Evolutionary conservation across 1,284 basidiomycete species (phyloP).

Genomic region (Microstroma glucosiphilum): DNA sequence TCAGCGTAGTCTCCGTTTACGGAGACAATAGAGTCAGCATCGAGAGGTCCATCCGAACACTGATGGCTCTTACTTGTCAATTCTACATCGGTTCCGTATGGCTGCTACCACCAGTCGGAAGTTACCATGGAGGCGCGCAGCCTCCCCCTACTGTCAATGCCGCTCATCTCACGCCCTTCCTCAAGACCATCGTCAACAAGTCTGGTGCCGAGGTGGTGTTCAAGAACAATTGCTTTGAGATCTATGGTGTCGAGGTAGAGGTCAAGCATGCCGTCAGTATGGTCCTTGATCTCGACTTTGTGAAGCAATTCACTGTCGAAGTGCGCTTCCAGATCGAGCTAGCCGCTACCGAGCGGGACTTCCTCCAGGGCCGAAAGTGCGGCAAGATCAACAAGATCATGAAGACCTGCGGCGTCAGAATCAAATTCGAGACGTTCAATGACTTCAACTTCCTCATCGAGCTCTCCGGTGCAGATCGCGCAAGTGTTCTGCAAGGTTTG

Average conservation of each 20-base stretch:
- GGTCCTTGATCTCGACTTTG: slow-evolving; percentile 81
- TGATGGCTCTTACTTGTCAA: slow-evolving; percentile 93
- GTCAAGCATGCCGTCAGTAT: slow-evolving; percentile 78
- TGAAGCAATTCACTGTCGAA: slow-evolving; percentile 93
- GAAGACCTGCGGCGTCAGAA: slow-evolving; percentile 68
- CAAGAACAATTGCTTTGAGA: slow-evolving; percentile 94
- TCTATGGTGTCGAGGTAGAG: slow-evolving; percentile 90
- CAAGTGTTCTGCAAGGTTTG: slow-evolving; percentile 76
- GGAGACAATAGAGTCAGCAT: slow-evolving; percentile 93
- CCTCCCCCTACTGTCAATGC: slow-evolving; percentile 62
- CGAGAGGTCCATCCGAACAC: slow-evolving; percentile 83
- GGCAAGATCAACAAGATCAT: slow-evolving; percentile 57
- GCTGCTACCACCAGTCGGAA: slow-evolving; percentile 69
- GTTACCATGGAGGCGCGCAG: slow-evolving; percentile 13
- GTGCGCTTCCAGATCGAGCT: slow-evolving; percentile 98
- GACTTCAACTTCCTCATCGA: slow-evolving; percentile 99
- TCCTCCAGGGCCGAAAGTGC: slow-evolving; percentile 61
- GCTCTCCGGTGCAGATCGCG: slow-evolving; percentile 54
- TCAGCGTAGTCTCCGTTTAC: slow-evolving; percentile 85
- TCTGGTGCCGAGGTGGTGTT: slow-evolving; percentile 93
- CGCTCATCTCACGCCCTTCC: slow-evolving; percentile 72
- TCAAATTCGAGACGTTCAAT: slow-evolving; percentile 98
- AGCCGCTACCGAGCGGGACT: slow-evolving; percentile 94
- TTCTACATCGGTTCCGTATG: slow-evolving; percentile 94
- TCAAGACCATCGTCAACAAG: slow-evolving; percentile 77